Percentiles rank a stretch among this genome's conserved stretches.
phyloP scores from a whole-genome alignment of 2,329 filamentous ascomycete genomes.

The Diplocarpon rosae region DNA sequence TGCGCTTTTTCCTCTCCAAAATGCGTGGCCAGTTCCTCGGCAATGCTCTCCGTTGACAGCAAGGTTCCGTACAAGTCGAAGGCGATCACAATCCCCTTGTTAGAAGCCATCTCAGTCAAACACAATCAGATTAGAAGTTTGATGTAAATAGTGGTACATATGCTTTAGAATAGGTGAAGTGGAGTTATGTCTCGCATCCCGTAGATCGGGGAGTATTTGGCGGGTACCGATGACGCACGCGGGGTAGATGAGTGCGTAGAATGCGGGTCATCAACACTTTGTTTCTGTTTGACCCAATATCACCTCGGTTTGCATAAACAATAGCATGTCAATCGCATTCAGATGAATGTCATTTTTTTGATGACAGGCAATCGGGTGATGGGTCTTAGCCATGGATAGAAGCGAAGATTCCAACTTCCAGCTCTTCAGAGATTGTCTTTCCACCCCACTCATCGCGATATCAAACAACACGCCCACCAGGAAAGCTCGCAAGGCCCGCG shows the following conservation, averaged over 20 bases:
- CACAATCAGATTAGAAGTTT: not conserved
- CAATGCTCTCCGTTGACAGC: slow-evolving; percentile 60
- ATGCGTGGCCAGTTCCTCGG: slow-evolving; percentile 42
- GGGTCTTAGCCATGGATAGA: slow-evolving; percentile 6
- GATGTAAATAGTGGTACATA: not conserved
- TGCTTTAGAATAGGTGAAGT: not conserved
- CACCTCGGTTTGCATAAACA: not conserved
- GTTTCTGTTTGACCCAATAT: not conserved
- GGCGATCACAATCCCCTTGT: slow-evolving; percentile 41
- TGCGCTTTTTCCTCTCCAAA: slow-evolving; percentile 47
- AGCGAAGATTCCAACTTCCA: slow-evolving; percentile 45
- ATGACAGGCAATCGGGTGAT: too few species aligned
- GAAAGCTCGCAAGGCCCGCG: slow-evolving; percentile 31
- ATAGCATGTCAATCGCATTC: too few species aligned
- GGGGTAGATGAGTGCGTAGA: slow-evolving; percentile 6
- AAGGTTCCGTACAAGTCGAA: slow-evolving; percentile 71
- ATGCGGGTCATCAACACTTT: not conserved
- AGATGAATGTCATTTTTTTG: too few species aligned
- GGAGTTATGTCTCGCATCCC: not conserved
- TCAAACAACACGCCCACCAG: slow-evolving; percentile 35
- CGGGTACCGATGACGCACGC: slow-evolving; percentile 9
- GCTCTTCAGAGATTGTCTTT: slow-evolving; percentile 64
- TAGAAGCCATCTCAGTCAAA: slow-evolving; percentile 17
- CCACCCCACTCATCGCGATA: slow-evolving; percentile 54
- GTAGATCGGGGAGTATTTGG: not conserved